Conservation (phyloP, 805 yeast species). For the Kregervanrija delftensis region DNA sequence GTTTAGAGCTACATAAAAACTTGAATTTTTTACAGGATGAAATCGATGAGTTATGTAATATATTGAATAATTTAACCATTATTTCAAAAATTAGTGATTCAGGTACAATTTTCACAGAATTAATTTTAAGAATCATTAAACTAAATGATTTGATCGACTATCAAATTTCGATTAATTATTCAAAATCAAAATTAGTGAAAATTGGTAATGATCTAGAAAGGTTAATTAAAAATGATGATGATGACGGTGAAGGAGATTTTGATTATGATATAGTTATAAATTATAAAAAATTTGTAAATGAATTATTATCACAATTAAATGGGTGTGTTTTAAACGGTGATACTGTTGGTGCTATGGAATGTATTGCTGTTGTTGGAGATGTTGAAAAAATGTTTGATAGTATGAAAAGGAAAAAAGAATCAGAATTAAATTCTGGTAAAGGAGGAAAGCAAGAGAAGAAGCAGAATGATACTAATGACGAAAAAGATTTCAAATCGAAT, state of each 20-base stretch:
- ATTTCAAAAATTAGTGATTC: slow-evolving; percentile 37
- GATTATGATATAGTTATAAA: slow-evolving; percentile 39
- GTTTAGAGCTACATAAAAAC: slow-evolving; percentile 39
- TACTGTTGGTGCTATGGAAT: slow-evolving; percentile 54
- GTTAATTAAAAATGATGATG: slow-evolving; percentile 23
- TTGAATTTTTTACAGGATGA: slow-evolving; percentile 37
- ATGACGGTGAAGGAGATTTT: slow-evolving; percentile 6
- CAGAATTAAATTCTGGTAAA: not conserved
- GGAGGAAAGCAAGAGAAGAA: too few species aligned
- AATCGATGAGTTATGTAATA: slow-evolving; percentile 39
- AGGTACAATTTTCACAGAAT: slow-evolving; percentile 42
- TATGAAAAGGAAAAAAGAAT: slow-evolving; percentile 26
- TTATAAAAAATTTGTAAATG: slow-evolving; percentile 54
- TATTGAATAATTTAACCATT: slow-evolving; percentile 30
- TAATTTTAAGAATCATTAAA: slow-evolving; percentile 38
- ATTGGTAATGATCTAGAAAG: slow-evolving; percentile 58
- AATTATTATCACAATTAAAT: slow-evolving; percentile 51
- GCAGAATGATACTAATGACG: slow-evolving; percentile 1
- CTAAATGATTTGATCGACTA: slow-evolving; percentile 46
- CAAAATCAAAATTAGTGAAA: slow-evolving; percentile 56
- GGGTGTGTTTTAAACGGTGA: slow-evolving; percentile 47
- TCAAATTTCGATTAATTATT: slow-evolving; percentile 50
- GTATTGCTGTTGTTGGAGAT: slow-evolving; percentile 59
- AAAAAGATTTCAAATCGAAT: not conserved
- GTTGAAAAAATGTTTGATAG: slow-evolving; percentile 71